phyloP scores from a whole-genome alignment of 345 rosid species.

The Laguncularia racemosa region DNA sequence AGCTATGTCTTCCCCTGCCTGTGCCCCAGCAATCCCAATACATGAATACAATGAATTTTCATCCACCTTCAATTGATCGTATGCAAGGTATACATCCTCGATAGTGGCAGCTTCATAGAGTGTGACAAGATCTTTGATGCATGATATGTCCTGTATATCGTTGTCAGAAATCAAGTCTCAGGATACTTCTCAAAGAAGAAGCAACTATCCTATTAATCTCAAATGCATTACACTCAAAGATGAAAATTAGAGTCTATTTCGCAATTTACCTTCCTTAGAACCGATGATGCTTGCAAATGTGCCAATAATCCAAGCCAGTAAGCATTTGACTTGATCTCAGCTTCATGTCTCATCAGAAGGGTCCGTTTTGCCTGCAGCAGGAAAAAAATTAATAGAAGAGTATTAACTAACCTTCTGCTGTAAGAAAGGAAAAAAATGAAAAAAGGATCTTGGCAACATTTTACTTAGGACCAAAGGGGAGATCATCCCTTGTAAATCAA shows the following conservation, averaged over 20 bases:
- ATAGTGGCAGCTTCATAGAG: slow-evolving; percentile 82
- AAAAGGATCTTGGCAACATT: too few species aligned
- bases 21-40: slow-evolving; percentile 87
- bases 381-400: slow-evolving; percentile 5
- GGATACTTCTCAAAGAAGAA: not conserved
- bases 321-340: slow-evolving; percentile 95
- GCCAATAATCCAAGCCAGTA: slow-evolving; percentile 98
- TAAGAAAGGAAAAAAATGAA: too few species aligned
- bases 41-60: slow-evolving; percentile 86
- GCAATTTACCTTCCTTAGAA: slow-evolving; percentile 73
- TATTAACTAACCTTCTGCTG: not conserved
- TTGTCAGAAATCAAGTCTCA: not conserved
- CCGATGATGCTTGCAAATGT: slow-evolving; percentile 94
- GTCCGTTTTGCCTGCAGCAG: slow-evolving; percentile 83
- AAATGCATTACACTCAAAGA: not conserved
- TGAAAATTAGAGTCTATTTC: not conserved
- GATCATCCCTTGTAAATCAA: too few species aligned
- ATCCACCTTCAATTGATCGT: slow-evolving; percentile 75
- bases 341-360: slow-evolving; percentile 97
- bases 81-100: slow-evolving; percentile 83
- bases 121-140: slow-evolving; percentile 78
- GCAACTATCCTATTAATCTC: too few species aligned
- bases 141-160: slow-evolving; percentile 69
- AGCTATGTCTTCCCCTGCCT: slow-evolving; percentile 56
- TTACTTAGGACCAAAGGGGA: too few species aligned